These are phyloP conservation scores for Alternaria angustiovoidea DNA, from an alignment of 2,329 filamentous ascomycete genomes.

Conservation along the genomic window DNA sequence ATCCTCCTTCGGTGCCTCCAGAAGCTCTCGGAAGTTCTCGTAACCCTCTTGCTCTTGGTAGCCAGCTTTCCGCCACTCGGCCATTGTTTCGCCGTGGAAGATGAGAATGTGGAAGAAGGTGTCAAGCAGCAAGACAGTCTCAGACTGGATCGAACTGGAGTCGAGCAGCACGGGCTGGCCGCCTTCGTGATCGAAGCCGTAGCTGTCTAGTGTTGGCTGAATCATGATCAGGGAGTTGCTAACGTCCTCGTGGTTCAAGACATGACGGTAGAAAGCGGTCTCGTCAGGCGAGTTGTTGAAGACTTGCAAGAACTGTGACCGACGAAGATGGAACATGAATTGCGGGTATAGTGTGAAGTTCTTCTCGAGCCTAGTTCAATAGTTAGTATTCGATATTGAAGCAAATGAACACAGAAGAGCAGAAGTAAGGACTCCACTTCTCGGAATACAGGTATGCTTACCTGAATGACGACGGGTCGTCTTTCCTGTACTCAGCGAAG, in stretches of 20 bases:
- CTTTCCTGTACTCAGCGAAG: constrained; percentile 97
- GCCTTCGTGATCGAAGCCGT: constrained; percentile 95
- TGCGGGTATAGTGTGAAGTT: constrained; percentile 99
- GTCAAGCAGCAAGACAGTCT: constrained; percentile 91
- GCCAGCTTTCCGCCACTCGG: constrained; percentile 96
- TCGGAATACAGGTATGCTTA: constrained; percentile 49
- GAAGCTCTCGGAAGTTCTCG: constrained; percentile 87
- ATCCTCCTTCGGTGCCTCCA: constrained; percentile 96
- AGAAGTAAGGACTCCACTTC: background rate
- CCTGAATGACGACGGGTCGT: constrained; percentile 93
- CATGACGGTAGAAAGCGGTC: constrained; percentile 98
- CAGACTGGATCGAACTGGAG: constrained; percentile 93
- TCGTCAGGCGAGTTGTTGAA: constrained; percentile 99
- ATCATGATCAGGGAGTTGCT: constrained; percentile 99
- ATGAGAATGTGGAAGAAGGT: constrained; percentile 99
- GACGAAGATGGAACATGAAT: constrained; percentile 98
- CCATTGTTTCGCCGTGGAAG: constrained; percentile 97
- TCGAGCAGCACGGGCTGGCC: constrained; percentile 93
- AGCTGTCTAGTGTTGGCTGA: constrained; percentile 95
- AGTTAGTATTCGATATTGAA: background rate
- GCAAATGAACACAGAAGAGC: background rate
- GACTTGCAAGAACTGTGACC: constrained; percentile 97
- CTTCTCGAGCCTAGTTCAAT: constrained; percentile 74
- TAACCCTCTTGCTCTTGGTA: constrained; percentile 99
- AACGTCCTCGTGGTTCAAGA: constrained; percentile 96